phyloP scores from a whole-genome alignment of 768 basidiomycete genomes.

The Panellus pusillus region DNA sequence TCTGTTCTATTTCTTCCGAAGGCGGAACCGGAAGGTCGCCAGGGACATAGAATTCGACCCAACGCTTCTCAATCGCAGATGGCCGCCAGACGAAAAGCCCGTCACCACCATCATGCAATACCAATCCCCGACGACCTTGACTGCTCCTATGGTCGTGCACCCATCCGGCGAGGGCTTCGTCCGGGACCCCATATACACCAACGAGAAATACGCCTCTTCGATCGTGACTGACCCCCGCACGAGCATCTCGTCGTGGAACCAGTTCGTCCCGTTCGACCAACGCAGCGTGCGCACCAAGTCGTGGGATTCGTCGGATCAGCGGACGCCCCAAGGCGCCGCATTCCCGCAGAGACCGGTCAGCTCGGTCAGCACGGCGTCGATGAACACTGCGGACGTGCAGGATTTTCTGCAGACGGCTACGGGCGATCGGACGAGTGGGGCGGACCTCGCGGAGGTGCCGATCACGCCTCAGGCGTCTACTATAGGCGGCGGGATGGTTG shows the following conservation, averaged over 20 bases:
- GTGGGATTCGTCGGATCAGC: neutral
- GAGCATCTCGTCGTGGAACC: conserved; percentile 37
- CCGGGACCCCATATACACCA: conserved; percentile 37
- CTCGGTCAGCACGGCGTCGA: conserved; percentile 27
- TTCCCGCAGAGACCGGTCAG: conserved; percentile 4
- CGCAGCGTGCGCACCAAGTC: neutral
- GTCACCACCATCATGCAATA: conserved; percentile 1
- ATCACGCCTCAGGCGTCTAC: conserved; percentile 10
- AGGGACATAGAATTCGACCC: conserved; percentile 27
- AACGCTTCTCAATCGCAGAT: conserved; percentile 24
- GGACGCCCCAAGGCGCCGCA: neutral
- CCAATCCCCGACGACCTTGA: conserved; percentile 5
- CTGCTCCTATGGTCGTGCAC: conserved; percentile 7
- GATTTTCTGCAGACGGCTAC: conserved; percentile 56
- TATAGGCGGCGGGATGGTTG: conserved; percentile 11
- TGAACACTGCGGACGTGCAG: conserved; percentile 49
- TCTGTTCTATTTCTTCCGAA: conserved; percentile 42
- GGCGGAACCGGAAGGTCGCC: conserved; percentile 26
- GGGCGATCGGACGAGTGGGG: conserved; percentile 16
- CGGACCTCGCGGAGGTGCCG: conserved; percentile 16
- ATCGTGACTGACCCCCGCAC: conserved; percentile 24
- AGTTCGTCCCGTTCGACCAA: conserved; percentile 20
- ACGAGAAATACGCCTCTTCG: conserved; percentile 30
- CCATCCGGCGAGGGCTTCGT: conserved; percentile 21
- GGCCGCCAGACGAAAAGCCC: conserved; percentile 14